These are phyloP conservation scores for Lasiodiplodia sp. DNA, from an alignment of 2,329 filamentous ascomycete genomes.

Conservation along the genomic window DNA sequence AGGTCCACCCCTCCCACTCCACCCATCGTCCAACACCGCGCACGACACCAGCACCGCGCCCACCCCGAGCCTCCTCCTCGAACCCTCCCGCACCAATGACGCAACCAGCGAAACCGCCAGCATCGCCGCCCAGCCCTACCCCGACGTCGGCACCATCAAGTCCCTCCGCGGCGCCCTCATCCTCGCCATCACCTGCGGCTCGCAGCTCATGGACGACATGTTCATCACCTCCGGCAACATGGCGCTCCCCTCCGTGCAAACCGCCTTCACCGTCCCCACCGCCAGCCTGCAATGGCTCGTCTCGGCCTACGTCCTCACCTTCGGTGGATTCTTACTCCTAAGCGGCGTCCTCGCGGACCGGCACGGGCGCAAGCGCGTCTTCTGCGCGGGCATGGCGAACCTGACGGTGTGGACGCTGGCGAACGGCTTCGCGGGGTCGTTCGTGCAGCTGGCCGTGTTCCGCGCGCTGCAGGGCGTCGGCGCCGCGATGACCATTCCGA, in stretches of 20 bases:
- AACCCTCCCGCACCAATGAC: too few species aligned
- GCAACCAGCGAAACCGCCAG: too few species aligned
- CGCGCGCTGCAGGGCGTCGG: slow-evolving; percentile 57
- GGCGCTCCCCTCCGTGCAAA: slow-evolving; percentile 28
- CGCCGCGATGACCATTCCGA: slow-evolving; percentile 56
- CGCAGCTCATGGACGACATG: slow-evolving; percentile 55
- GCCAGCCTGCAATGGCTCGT: slow-evolving; percentile 31
- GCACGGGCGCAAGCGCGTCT: slow-evolving; percentile 49
- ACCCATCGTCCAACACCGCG: too few species aligned
- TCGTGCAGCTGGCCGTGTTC: slow-evolving; percentile 52
- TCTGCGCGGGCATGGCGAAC: slow-evolving; percentile 46
- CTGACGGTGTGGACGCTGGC: slow-evolving; percentile 49
- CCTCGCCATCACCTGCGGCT: slow-evolving; percentile 50
- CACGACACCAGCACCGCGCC: too few species aligned
- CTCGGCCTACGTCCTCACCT: slow-evolving; percentile 35
- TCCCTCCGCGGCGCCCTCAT: slow-evolving; percentile 51
- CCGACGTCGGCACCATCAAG: slow-evolving; percentile 44
- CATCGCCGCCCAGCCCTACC: slow-evolving; percentile 32
- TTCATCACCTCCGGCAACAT: slow-evolving; percentile 41
- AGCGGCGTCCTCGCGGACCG: slow-evolving; percentile 44
- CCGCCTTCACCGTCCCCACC: slow-evolving; percentile 25
- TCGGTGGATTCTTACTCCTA: slow-evolving; percentile 36
- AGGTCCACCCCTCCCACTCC: too few species aligned
- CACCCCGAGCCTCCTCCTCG: too few species aligned
- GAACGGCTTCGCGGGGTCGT: slow-evolving; percentile 54